phyloP scores from a whole-genome alignment of 768 basidiomycete genomes.

The Tephrocybe sp. region DNA sequence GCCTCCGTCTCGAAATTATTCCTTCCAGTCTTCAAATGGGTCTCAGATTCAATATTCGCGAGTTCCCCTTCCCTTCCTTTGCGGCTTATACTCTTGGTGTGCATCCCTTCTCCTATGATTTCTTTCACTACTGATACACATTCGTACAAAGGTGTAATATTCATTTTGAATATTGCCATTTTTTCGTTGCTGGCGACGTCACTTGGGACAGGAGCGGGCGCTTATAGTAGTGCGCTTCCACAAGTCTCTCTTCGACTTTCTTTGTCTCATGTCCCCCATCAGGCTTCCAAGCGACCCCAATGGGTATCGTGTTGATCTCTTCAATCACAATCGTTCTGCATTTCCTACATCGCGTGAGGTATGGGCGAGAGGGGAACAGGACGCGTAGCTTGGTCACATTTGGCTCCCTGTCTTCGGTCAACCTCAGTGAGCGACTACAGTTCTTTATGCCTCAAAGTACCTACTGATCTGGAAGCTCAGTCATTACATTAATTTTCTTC shows the following conservation, averaged over 20 bases:
- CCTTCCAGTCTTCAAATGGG: background rate
- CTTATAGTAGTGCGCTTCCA: conserved; percentile 9
- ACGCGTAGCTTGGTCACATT: conserved; percentile 14
- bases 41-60: conserved; percentile 6
- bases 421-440: conserved; percentile 10
- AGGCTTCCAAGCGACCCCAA: conserved; percentile 16
- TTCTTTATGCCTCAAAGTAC: background rate
- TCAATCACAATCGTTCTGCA: conserved; percentile 15
- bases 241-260: background rate
- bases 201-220: conserved; percentile 10
- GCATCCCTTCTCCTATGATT: no score
- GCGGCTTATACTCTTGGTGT: conserved; percentile 10
- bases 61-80: conserved; percentile 14
- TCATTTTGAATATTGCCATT: conserved; percentile 6
- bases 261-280: background rate
- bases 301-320: conserved; percentile 16
- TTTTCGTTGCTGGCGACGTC: conserved; percentile 12
- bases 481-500: conserved; percentile 20
- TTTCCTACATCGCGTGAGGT: conserved; percentile 16
- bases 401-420: conserved; percentile 5
- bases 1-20: no score
- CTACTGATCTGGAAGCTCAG: conserved; percentile 7
- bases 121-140: background rate
- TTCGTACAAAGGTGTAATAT: conserved; percentile 11
- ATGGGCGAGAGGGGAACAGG: conserved; percentile 9